Percentiles rank a stretch among this genome's conserved stretches.
phyloP scores from a whole-genome alignment of 192 early-diverging fungal species.

The Podila epigama region DNA sequence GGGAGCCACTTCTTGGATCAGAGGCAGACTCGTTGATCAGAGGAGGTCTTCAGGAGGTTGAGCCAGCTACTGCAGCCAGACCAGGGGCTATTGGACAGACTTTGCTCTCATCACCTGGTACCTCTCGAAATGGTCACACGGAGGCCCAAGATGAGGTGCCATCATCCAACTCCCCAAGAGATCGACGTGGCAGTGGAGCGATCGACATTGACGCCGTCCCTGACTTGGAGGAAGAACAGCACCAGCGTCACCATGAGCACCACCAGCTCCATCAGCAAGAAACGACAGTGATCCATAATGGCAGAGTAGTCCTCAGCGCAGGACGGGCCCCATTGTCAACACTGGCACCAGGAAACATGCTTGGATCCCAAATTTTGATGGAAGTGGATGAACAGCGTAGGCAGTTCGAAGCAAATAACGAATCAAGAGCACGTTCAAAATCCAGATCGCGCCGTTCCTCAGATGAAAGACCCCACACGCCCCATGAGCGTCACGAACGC shows the following conservation, averaged over 20 bases:
- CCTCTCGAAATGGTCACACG: neutral
- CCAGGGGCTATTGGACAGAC: too few relatives aligned
- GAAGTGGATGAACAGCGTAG: slow-evolving; percentile 23
- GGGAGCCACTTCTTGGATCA: slow-evolving; percentile 19
- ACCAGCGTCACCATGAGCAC: too few relatives aligned
- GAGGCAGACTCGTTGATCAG: slow-evolving; percentile 36
- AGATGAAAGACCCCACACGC: neutral
- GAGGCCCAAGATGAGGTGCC: slow-evolving; percentile 8
- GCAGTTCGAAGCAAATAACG: neutral
- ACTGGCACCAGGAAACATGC: slow-evolving; percentile 13
- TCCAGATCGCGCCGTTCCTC: slow-evolving; percentile 14
- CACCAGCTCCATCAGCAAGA: too few relatives aligned
- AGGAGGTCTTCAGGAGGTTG: slow-evolving; percentile 31
- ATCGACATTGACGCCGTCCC: neutral
- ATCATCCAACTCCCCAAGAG: neutral
- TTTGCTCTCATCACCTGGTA: too few relatives aligned
- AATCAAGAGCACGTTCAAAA: slow-evolving; percentile 5
- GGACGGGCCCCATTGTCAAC: slow-evolving; percentile 26
- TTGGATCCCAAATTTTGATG: slow-evolving; percentile 39
- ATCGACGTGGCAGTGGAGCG: slow-evolving; percentile 2
- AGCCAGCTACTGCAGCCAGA: neutral
- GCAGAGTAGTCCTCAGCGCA: slow-evolving; percentile 7
- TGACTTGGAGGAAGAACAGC: slow-evolving; percentile 25
- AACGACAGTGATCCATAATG: slow-evolving; percentile 5
- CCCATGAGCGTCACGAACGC: neutral